Base-by-base conservation (phyloP, 2,329 filamentous ascomycete species). In the Sphaerulina vaccinii region DNA sequence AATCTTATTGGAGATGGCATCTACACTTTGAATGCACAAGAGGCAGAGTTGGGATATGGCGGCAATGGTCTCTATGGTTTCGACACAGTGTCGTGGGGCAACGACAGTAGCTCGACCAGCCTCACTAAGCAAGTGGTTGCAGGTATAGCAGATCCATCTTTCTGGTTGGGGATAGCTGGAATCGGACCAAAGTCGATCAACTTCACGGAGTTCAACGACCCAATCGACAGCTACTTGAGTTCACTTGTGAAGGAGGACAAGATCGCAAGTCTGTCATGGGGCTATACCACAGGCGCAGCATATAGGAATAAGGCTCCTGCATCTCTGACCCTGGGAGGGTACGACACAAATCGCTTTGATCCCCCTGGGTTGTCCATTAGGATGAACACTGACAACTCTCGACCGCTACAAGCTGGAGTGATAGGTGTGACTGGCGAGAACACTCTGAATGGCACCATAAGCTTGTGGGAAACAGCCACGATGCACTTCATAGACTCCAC, bases 251-350 rank as follows among this genome's bases (percentile, higher is more conserved):
- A 75, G 3, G 74, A 77, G 49, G 79, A 79, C n/a, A 72, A 70
- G 51, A 85, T 89, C 43, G 83, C 85, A 1, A 88, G 86, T 65
- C 77, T 87, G 55, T 86, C 83, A 40, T 90, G 86, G 65, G 85
- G 84, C 49, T 90, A 84, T 66, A 89, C 86, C 3, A 85, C 86
- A 35, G 86, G 86, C 13, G 84, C 84, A 18, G 78, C 79, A 56
- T 89, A 89, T 64, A 77, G 83, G n/a, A 23, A 39, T 2, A 29
- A 11, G 23, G 27, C 21, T 42, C 41, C 36, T 8, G 57, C 51
- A 8, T 58, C 51, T 3, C 57, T 74, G 9, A 70, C 69, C 1
- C 49, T 75, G 2, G 71, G 71, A 44, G 72, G 72, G 3, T 46
- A 51, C 32, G 46, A 44, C 45, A 62, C 54, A 1, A 40, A 44